These are phyloP conservation scores for Magnolia changhungtana DNA, from an alignment of 164 flowering plant species.

Conservation along the genomic window DNA sequence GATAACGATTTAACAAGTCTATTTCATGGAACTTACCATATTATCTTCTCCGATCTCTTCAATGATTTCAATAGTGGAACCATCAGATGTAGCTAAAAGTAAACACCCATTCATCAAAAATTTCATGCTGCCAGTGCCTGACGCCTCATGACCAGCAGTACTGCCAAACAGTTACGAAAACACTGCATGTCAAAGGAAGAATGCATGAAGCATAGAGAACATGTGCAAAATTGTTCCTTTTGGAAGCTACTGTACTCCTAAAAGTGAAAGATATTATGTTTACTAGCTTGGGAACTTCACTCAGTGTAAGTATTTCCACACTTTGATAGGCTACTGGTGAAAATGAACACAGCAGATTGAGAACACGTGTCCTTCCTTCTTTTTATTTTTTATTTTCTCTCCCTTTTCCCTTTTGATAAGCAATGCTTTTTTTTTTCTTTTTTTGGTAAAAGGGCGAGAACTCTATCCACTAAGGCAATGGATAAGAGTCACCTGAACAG, in stretches of 20 bases:
- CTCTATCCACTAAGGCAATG: too few relatives aligned
- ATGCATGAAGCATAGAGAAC: not conserved
- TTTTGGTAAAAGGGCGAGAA: too few relatives aligned
- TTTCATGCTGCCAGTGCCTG: constrained; percentile 55
- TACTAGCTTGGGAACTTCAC: not conserved
- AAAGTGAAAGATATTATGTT: not conserved
- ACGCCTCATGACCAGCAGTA: constrained; percentile 56
- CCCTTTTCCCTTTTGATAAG: too few relatives aligned
- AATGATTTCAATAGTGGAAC: constrained; percentile 43
- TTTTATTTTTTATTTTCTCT: too few relatives aligned
- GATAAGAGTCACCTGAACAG: too few relatives aligned
- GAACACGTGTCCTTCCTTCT: not conserved
- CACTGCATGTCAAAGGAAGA: not conserved
- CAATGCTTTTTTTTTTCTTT: too few relatives aligned
- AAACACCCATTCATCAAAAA: constrained; percentile 55
- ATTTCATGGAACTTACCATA: constrained; percentile 30
- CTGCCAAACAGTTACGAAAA: constrained; percentile 24
- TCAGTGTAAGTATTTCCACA: not conserved
- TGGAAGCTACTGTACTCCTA: not conserved
- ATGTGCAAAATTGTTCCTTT: not conserved
- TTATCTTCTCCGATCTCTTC: constrained; percentile 51
- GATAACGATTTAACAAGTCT: too few relatives aligned
- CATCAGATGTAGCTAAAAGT: constrained; percentile 49
- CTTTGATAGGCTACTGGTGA: not conserved
- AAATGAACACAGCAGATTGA: not conserved